Percentiles rank a stretch among this genome's conserved stretches.
Evolutionary conservation across 2,329 filamentous ascomycete species (phyloP).

Genomic region (Coleophoma eucalyptorum): DNA sequence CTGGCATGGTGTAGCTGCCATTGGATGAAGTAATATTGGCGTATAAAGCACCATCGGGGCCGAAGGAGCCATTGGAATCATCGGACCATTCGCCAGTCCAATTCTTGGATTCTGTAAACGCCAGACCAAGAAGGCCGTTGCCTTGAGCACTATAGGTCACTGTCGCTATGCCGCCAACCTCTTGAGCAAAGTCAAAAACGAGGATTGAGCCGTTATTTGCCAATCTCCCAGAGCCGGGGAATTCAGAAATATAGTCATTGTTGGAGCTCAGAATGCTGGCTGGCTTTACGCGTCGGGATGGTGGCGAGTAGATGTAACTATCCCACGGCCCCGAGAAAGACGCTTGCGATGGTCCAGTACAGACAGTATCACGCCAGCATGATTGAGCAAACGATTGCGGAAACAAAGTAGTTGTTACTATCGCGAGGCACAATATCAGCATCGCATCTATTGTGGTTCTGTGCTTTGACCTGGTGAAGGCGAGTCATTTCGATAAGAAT

Average conservation of each 20-base stretch:
- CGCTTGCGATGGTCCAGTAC: conserved; percentile 39
- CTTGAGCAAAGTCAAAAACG: conserved; percentile 52
- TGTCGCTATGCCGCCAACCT: conserved; percentile 51
- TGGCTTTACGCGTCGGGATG: conserved; percentile 37
- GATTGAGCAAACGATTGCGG: not conserved
- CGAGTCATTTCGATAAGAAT: no score
- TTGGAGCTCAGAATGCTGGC: conserved; percentile 2
- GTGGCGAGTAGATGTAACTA: conserved; percentile 47
- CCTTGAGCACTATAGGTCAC: conserved; percentile 41
- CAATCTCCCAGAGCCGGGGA: not conserved
- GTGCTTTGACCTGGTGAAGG: no score
- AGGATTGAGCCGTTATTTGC: conserved; percentile 44
- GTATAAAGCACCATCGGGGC: conserved; percentile 44
- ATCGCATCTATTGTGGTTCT: no score
- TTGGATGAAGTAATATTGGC: conserved; percentile 31
- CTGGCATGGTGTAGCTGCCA: conserved; percentile 38
- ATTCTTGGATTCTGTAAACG: conserved; percentile 30
- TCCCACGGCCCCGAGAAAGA: conserved; percentile 54
- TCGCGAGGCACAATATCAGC: no score
- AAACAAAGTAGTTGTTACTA: no score
- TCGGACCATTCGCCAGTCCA: conserved; percentile 43
- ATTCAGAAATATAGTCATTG: conserved; percentile 21
- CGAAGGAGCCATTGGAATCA: conserved; percentile 40
- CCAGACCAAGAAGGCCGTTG: conserved; percentile 33
- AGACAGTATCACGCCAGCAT: conserved; percentile 52